phyloP scores from a whole-genome alignment of 2,329 filamentous ascomycete species.

The Arthrobotrys sphaeroides region DNA sequence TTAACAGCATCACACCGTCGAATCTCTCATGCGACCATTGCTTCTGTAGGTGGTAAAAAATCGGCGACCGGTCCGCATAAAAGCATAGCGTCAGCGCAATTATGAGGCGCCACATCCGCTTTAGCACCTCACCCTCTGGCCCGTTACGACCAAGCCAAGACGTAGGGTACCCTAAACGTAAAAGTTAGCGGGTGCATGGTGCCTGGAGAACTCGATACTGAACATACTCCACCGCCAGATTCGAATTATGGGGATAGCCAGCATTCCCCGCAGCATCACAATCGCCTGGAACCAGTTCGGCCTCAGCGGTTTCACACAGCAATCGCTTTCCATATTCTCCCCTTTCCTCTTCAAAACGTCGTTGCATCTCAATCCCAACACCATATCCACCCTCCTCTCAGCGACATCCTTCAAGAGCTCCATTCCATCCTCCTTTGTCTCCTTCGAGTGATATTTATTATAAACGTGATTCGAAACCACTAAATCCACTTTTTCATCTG shows the following conservation, averaged over 20 bases:
- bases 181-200: not conserved
- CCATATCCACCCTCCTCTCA: slow-evolving; percentile 65
- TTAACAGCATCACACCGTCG: slow-evolving; percentile 57
- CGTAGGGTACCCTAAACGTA: not conserved
- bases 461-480: slow-evolving; percentile 62
- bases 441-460: slow-evolving; percentile 59
- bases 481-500: slow-evolving; percentile 36
- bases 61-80: slow-evolving; percentile 67
- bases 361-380: slow-evolving; percentile 69
- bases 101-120: slow-evolving; percentile 55
- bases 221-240: slow-evolving; percentile 18
- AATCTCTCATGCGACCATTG: slow-evolving; percentile 62
- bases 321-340: slow-evolving; percentile 63
- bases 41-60: slow-evolving; percentile 67
- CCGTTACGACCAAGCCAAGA: slow-evolving; percentile 3
- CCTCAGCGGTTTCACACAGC: slow-evolving; percentile 65
- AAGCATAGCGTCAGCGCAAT: slow-evolving; percentile 64
- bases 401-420: slow-evolving; percentile 65
- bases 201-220: not conserved
- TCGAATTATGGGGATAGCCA: slow-evolving; percentile 40
- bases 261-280: slow-evolving; percentile 55
- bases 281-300: slow-evolving; percentile 61
- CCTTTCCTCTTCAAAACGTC: slow-evolving; percentile 53
- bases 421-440: slow-evolving; percentile 65
- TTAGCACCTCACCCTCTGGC: not conserved